phyloP scores from a whole-genome alignment of 2,329 filamentous ascomycete species.

The Cladobotryum protrusum region DNA sequence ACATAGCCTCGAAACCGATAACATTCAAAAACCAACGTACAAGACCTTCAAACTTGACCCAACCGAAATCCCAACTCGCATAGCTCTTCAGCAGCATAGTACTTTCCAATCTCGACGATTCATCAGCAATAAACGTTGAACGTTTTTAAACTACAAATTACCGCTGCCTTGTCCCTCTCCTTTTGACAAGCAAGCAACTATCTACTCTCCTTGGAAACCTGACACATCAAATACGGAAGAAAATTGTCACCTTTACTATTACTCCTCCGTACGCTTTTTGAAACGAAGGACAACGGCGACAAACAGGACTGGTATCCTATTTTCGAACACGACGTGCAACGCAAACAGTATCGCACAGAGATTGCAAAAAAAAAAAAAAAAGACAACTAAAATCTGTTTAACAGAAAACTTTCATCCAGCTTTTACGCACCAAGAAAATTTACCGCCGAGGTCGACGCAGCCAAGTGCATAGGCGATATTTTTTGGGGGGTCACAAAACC shows the following conservation, averaged over 20 bases:
- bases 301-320: slow-evolving; percentile 5
- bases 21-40: not conserved
- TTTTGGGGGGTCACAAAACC: not conserved
- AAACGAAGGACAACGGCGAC: slow-evolving; percentile 1
- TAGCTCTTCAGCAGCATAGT: no score
- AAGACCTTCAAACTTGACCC: no score
- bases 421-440: not conserved
- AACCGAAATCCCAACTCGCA: not conserved
- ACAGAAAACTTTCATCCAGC: no score
- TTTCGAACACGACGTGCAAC: slow-evolving; percentile 7
- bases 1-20: not conserved
- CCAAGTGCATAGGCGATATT: not conserved
- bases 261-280: not conserved
- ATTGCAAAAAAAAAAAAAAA: not conserved
- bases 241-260: not conserved
- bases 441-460: not conserved
- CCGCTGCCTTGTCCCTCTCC: not conserved
- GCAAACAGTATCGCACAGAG: slow-evolving; percentile 2
- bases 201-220: not conserved
- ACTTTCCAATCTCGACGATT: no score
- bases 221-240: not conserved
- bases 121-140: not conserved
- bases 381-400: no score
- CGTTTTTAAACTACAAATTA: not conserved
- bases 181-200: not conserved